Percentiles rank a stretch among this genome's conserved stretches.
phyloP scores from a whole-genome alignment of 495 filamentous ascomycete genomes.

The Alectoria sarmentosa region DNA sequence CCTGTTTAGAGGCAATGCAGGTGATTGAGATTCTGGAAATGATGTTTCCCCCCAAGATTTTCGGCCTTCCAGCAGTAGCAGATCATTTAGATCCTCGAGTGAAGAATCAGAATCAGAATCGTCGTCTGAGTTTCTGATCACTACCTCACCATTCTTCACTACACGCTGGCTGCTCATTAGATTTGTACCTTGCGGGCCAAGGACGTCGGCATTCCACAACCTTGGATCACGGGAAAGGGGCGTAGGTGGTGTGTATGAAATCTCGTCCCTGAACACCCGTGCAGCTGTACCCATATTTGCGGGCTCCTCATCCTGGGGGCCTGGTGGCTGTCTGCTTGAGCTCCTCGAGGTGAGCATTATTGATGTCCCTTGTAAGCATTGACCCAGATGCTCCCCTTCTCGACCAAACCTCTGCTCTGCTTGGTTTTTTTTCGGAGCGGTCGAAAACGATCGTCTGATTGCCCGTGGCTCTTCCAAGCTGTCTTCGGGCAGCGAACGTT shows the following conservation, averaged over 20 bases:
- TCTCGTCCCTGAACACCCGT: neutral
- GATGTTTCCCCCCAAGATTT: conserved; percentile 25
- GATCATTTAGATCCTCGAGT: conserved; percentile 39
- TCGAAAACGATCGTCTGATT: conserved; percentile 16
- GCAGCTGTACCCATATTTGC: neutral
- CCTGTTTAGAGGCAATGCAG: neutral
- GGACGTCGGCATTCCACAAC: neutral
- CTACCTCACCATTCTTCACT: conserved; percentile 43
- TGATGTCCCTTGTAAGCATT: neutral
- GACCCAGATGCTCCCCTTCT: neutral
- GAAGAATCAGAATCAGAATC: conserved; percentile 53
- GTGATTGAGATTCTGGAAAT: conserved; percentile 11
- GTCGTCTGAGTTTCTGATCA: conserved; percentile 64
- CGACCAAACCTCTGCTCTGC: neutral
- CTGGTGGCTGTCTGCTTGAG: neutral
- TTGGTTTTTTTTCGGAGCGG: neutral
- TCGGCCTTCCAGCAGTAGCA: conserved; percentile 28
- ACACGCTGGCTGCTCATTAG: conserved; percentile 35
- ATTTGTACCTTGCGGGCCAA: conserved; percentile 11
- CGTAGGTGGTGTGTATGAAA: neutral
- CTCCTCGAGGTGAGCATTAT: neutral
- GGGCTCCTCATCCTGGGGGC: neutral
- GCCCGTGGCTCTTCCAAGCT: conserved; percentile 6
- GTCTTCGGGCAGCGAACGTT: conserved; percentile 13
- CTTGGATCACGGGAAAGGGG: neutral